A percentile compares a stretch with the other conserved stretches of the same genome.
phyloP scores from a whole-genome alignment of 1,284 basidiomycete genomes.

The Trichosporon faecale region DNA sequence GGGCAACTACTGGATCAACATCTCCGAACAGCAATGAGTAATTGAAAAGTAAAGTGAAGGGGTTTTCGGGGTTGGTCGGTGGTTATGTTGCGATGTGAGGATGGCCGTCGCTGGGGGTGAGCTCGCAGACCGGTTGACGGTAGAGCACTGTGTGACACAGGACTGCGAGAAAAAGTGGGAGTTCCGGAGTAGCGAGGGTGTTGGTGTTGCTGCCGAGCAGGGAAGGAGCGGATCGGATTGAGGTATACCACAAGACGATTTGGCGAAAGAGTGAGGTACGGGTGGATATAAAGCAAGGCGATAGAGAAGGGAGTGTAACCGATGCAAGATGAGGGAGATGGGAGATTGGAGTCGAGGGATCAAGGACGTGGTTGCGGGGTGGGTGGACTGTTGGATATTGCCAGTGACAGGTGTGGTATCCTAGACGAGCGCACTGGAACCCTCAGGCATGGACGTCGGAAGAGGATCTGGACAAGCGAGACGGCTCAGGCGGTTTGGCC shows the following conservation, averaged over 20 bases:
- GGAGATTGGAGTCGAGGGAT: background rate
- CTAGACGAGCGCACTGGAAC: background rate
- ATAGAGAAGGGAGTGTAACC: background rate
- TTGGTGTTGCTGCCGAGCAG: background rate
- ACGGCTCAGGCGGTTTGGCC: too few relatives aligned
- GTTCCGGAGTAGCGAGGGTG: background rate
- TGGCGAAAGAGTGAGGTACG: background rate
- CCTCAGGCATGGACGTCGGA: background rate
- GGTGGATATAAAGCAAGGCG: background rate
- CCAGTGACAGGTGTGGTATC: background rate
- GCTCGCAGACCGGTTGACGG: background rate
- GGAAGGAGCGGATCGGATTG: background rate
- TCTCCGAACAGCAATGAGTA: background rate
- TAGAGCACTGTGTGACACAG: too few relatives aligned
- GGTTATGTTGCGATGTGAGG: background rate
- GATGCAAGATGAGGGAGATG: background rate
- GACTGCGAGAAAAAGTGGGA: background rate
- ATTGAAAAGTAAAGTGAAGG: background rate
- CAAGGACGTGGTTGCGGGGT: background rate
- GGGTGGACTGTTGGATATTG: background rate
- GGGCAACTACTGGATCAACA: slow-evolving; percentile 1
- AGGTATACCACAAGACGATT: background rate
- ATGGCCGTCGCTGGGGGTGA: background rate
- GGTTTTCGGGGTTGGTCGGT: background rate
- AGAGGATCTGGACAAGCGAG: too few relatives aligned